These are phyloP conservation scores for Fusarium secorum DNA, from an alignment of 2,329 filamentous ascomycete genomes.

Conservation along the genomic window DNA sequence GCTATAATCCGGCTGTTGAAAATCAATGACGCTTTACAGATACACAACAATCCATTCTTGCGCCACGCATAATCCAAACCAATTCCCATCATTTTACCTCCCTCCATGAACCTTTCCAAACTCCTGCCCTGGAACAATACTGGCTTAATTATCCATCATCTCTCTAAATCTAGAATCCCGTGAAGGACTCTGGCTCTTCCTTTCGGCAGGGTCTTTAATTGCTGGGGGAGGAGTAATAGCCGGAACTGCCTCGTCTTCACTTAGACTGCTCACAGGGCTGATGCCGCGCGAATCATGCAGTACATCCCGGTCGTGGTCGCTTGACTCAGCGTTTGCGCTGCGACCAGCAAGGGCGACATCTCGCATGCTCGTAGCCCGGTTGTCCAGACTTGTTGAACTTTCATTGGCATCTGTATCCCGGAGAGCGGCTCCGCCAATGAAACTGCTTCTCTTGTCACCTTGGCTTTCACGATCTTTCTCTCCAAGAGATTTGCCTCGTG, in stretches of 20 bases:
- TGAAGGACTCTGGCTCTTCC: conserved; percentile 60
- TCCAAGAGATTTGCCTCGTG: conserved; percentile 51
- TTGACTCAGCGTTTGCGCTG: conserved; percentile 34
- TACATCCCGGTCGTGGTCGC: conserved; percentile 23
- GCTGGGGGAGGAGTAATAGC: conserved; percentile 51
- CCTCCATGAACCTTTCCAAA: not conserved
- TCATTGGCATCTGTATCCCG: conserved; percentile 53
- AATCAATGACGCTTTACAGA: not conserved
- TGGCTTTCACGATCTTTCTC: conserved; percentile 52
- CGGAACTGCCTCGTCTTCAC: conserved; percentile 19
- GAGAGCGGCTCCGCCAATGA: conserved; percentile 61
- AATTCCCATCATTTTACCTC: not conserved
- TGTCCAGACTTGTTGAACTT: conserved; percentile 55
- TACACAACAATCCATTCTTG: not conserved
- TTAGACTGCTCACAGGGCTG: conserved; percentile 50
- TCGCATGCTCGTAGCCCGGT: conserved; percentile 53
- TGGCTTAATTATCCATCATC: conserved; percentile 53
- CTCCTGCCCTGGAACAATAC: not conserved
- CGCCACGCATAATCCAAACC: not conserved
- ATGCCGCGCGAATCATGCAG: conserved; percentile 47
- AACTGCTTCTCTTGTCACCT: conserved; percentile 50
- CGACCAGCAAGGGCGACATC: conserved; percentile 58
- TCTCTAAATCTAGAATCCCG: conserved; percentile 68
- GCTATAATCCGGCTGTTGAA: not conserved
- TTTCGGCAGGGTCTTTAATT: conserved; percentile 45